Conservation (phyloP, 2,329 filamentous ascomycete species). For the Ascochyta clinopodiicola region DNA sequence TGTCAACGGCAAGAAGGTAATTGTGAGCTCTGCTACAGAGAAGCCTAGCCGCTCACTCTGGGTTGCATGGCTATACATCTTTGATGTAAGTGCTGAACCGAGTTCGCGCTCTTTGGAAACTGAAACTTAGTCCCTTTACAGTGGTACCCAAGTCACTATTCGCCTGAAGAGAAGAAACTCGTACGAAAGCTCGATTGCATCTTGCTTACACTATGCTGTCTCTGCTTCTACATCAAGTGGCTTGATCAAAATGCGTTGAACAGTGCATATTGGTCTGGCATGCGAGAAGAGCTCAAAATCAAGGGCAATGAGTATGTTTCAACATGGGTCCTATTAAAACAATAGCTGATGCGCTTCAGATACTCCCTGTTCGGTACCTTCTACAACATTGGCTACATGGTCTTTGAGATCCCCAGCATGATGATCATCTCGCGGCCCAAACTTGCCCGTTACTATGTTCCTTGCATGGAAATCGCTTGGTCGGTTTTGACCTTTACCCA, state of each 20-base stretch:
- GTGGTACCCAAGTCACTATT: conserved; percentile 32
- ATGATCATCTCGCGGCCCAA: conserved; percentile 44
- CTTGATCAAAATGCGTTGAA: conserved; percentile 31
- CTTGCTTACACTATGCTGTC: conserved; percentile 27
- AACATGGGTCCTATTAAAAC: not conserved
- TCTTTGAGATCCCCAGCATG: conserved; percentile 43
- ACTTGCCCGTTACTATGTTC: conserved; percentile 40
- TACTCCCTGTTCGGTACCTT: conserved; percentile 58
- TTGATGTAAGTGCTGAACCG: conserved; percentile 15
- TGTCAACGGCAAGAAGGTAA: conserved; percentile 22
- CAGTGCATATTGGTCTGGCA: conserved; percentile 30
- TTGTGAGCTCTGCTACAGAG: conserved; percentile 30
- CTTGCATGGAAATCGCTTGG: conserved; percentile 45
- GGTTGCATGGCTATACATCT: conserved; percentile 30
- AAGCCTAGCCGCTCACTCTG: conserved; percentile 19
- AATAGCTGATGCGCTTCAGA: not conserved
- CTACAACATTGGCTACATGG: conserved; percentile 42
- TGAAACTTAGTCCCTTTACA: not conserved
- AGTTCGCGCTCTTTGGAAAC: not conserved
- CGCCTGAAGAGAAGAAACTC: conserved; percentile 27
- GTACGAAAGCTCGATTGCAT: conserved; percentile 29
- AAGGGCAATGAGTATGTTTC: conserved; percentile 56
- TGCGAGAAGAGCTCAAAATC: conserved; percentile 30
- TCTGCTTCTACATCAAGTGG: conserved; percentile 34
- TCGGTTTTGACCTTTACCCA: conserved; percentile 44